phyloP scores from a whole-genome alignment of 1,284 basidiomycete species.

The Abortiporus biennis region DNA sequence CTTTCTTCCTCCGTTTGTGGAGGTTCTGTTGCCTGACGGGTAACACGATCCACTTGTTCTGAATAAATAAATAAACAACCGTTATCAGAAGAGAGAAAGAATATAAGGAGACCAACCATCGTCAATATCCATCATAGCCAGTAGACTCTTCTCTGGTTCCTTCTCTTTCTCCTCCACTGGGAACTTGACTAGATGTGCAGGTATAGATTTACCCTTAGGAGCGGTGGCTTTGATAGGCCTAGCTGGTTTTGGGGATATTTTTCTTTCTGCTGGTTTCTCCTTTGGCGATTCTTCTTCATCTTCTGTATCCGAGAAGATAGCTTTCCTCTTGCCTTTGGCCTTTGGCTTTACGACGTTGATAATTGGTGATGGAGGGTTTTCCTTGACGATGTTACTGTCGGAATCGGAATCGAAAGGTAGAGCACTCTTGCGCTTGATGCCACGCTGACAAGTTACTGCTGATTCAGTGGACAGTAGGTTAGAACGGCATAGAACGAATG shows the following conservation, averaged over 20 bases:
- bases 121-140: slow-evolving; percentile 72
- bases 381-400: slow-evolving; percentile 3
- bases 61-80: no score
- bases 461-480: neutral
- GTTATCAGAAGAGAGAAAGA: no score
- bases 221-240: no score
- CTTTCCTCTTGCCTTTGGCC: slow-evolving; percentile 25
- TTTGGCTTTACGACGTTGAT: neutral
- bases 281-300: no score
- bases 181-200: no score
- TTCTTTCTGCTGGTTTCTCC: slow-evolving; percentile 12
- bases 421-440: slow-evolving; percentile 50
- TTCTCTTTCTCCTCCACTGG: slow-evolving; percentile 21
- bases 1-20: slow-evolving; percentile 14
- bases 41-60: no score
- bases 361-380: neutral
- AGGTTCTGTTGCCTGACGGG: no score
- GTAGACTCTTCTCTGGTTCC: slow-evolving; percentile 32
- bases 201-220: no score
- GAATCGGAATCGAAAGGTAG: slow-evolving; percentile 16
- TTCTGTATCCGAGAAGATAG: slow-evolving; percentile 56
- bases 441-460: slow-evolving; percentile 33
- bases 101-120: slow-evolving; percentile 47
- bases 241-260: no score
- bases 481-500: neutral